Evolutionary conservation across 2,329 filamentous ascomycete species (phyloP), one percentile per base, ranked within the genome.

Genomic region (Gnomoniopsis smithogilvyi): DNA sequence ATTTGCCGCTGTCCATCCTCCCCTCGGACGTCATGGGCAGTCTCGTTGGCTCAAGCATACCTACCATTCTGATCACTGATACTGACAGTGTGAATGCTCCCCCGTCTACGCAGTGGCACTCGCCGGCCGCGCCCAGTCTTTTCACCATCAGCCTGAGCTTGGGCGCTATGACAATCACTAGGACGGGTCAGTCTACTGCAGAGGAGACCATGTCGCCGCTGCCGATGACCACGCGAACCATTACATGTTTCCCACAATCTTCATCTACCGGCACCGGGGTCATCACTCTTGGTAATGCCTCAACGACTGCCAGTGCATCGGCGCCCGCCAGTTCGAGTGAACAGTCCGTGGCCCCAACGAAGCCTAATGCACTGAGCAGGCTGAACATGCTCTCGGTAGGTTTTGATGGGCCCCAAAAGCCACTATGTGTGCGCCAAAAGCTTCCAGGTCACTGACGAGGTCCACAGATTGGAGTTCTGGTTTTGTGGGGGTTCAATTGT

Each of bases 51-150:
- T 49, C 59, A 14, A 54, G 51, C 26, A 52, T 54, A 24, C 59
- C 59, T 12, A 45, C 41, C 14, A 59, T 51, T 14, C 53, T 61
- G 33, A 52, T 61, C 19, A 19, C 54, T 6, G 59, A 61, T 52
- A 61, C 59, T 10, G 51, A 19, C 19, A 46, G 41, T 30, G 30
- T 34, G 24, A 11, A 46, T 12, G 17, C 6, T 6, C 43, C 38
- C n/a, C 26, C 15, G 12, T 47, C 41, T 14, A 36, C 17, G 6
- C 36, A 41, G 36, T 41, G 36, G 36, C 36, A n/a, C 36, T 41
- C 30, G 11, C 26, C 14, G 43, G 21, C 51, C 34, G 34, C 30
- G 49, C 33, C 54, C 15, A 54, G 54, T 24, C 43, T 43, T 33
- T 26, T 34, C 15, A 47, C 22, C 50, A 26, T 43, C 19, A 58